phyloP scores from a whole-genome alignment of 805 yeast species.

The Lipomyces chichibuensis region DNA sequence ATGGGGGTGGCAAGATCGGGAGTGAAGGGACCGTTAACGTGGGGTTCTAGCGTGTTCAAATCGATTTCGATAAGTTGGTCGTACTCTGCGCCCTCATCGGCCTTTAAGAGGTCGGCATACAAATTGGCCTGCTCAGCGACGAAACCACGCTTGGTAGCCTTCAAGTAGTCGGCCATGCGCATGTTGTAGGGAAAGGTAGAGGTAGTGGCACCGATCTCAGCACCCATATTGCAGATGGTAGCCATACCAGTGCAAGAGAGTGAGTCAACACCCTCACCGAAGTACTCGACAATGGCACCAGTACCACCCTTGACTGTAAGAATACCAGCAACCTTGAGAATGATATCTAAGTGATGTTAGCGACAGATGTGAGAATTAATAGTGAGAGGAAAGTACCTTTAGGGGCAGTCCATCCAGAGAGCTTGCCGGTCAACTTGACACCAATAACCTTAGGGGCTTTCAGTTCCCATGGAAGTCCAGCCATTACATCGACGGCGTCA shows the following conservation, averaged over 20 bases:
- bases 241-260: conserved; percentile 99
- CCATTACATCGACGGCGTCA: conserved; percentile 96
- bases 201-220: conserved; percentile 98
- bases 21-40: conserved; percentile 96
- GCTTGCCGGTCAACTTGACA: conserved; percentile 85
- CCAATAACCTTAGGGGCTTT: conserved; percentile 96
- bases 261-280: conserved; percentile 88
- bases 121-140: conserved; percentile 79
- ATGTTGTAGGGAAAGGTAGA: conserved; percentile 93
- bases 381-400: conserved; percentile 48
- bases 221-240: conserved; percentile 99
- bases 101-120: conserved; percentile 65
- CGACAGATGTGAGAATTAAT: background rate
- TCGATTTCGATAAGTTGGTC: conserved; percentile 91
- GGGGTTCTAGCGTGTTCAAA: conserved; percentile 85
- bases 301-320: conserved; percentile 98
- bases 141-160: conserved; percentile 80
- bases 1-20: conserved; percentile 96
- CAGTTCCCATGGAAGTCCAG: conserved; percentile 98
- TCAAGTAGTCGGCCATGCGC: conserved; percentile 75
- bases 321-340: conserved; percentile 86
- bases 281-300: conserved; percentile 93
- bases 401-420: conserved; percentile 95
- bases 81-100: conserved; percentile 88
- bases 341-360: conserved; percentile 60